Evolutionary conservation across 164 flowering plant species (phyloP).

Genomic region (Magnolia changhungtana): DNA sequence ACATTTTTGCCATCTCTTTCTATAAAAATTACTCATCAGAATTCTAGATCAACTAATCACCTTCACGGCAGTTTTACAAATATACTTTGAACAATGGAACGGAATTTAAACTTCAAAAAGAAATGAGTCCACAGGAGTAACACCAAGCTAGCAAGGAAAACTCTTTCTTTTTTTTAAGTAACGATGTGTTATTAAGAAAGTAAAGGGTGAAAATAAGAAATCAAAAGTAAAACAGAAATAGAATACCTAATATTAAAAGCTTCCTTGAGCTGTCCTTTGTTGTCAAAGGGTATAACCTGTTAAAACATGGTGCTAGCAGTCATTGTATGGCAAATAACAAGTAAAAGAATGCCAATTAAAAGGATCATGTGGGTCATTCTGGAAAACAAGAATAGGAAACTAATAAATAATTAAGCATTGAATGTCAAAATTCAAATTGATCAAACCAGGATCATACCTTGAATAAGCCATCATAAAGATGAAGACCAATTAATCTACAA

Average conservation of each 20-base stretch:
- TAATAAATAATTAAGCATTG: background rate
- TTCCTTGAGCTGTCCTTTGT: slow-evolving; percentile 93
- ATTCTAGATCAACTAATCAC: too few relatives aligned
- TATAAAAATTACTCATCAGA: too few relatives aligned
- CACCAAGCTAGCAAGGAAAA: too few relatives aligned
- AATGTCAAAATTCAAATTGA: background rate
- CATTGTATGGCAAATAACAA: background rate
- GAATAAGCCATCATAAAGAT: slow-evolving; percentile 96
- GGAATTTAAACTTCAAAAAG: too few relatives aligned
- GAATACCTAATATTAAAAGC: slow-evolving; percentile 93
- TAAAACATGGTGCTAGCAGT: slow-evolving; percentile 7
- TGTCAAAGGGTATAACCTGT: slow-evolving; percentile 97
- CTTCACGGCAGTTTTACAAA: too few relatives aligned
- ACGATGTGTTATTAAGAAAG: too few relatives aligned
- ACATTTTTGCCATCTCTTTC: too few relatives aligned
- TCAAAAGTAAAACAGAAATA: background rate
- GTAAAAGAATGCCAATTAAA: background rate
- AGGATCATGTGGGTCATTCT: background rate
- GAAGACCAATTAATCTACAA: slow-evolving; percentile 96
- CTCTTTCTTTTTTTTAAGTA: too few relatives aligned
- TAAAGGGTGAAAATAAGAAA: too few relatives aligned
- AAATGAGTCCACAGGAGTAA: too few relatives aligned
- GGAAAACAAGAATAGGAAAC: background rate
- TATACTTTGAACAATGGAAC: too few relatives aligned
- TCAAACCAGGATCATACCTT: slow-evolving; percentile 48